Evolutionary conservation across 1,139 yeast species (phyloP).

Genomic region (Yamadazyma atmosphaerica): DNA sequence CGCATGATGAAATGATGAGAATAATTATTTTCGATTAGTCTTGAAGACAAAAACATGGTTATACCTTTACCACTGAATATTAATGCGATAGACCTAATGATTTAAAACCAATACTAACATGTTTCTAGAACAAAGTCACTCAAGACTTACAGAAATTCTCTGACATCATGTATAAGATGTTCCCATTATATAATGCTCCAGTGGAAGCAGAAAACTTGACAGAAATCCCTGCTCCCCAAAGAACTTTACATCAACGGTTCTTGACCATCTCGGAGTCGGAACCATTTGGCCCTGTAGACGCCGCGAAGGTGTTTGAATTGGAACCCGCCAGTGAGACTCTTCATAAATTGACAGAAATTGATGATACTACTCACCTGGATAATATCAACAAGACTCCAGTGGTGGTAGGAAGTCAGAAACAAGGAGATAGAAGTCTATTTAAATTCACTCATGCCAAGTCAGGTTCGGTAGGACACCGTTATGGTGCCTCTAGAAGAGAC

Average conservation of each 20-base stretch:
- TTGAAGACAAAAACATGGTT: slow-evolving; percentile 73
- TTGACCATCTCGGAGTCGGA: slow-evolving; percentile 90
- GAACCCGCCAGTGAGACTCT: slow-evolving; percentile 84
- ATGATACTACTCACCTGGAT: slow-evolving; percentile 23
- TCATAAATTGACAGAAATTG: slow-evolving; percentile 60
- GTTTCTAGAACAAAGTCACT: slow-evolving; percentile 43
- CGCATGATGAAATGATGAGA: slow-evolving; percentile 22
- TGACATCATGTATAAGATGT: slow-evolving; percentile 69
- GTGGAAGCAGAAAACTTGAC: slow-evolving; percentile 67
- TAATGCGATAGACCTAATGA: neutral
- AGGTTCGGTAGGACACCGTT: slow-evolving; percentile 86
- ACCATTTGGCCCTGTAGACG: slow-evolving; percentile 97
- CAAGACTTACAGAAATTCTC: slow-evolving; percentile 59
- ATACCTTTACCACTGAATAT: slow-evolving; percentile 32
- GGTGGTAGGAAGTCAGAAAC: slow-evolving; percentile 49
- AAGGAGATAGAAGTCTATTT: slow-evolving; percentile 65
- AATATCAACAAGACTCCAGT: slow-evolving; percentile 28
- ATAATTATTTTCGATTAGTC: slow-evolving; percentile 67
- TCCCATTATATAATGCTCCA: slow-evolving; percentile 64
- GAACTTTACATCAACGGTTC: slow-evolving; percentile 80
- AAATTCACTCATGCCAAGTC: slow-evolving; percentile 75
- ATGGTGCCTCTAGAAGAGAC: slow-evolving; percentile 90
- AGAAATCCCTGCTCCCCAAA: slow-evolving; percentile 92
- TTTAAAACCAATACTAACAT: slow-evolving; percentile 34
- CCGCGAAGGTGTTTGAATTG: slow-evolving; percentile 80